phyloP scores from a whole-genome alignment of 306 rosid species.

The Prunus kanzakura region DNA sequence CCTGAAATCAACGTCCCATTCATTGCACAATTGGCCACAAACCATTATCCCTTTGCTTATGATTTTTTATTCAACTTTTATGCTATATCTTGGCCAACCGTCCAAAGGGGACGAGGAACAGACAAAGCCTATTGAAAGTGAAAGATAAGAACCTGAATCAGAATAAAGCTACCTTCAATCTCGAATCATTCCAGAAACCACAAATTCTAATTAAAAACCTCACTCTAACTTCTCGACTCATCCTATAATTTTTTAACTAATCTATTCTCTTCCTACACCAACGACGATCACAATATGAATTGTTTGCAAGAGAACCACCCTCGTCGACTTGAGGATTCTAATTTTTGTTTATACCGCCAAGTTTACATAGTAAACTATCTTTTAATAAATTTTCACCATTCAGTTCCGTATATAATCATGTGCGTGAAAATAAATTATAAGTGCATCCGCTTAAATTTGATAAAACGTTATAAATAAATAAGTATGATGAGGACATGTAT shows the following conservation, averaged over 20 bases:
- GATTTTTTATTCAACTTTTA: not conserved
- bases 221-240: not conserved
- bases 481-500: too few species aligned
- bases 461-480: too few species aligned
- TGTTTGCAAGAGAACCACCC: too few species aligned
- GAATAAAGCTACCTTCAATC: not conserved
- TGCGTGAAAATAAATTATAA: too few species aligned
- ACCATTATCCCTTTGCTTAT: not conserved
- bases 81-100: not conserved
- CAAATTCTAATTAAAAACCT: not conserved
- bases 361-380: too few species aligned
- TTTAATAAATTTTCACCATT: too few species aligned
- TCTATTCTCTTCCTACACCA: too few species aligned
- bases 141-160: not conserved
- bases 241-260: not conserved
- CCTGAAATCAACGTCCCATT: not conserved
- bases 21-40: not conserved
- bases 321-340: too few species aligned
- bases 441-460: too few species aligned
- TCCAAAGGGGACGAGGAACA: not conserved
- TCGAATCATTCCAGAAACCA: not conserved
- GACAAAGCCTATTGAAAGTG: not conserved
- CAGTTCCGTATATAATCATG: too few species aligned
- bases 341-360: too few species aligned
- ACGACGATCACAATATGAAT: too few species aligned